Percentiles rank a stretch among this genome's conserved stretches.
Evolutionary conservation across 352 stramenopile genomes (phyloP).

Genomic region (Phytopythium montanum): DNA sequence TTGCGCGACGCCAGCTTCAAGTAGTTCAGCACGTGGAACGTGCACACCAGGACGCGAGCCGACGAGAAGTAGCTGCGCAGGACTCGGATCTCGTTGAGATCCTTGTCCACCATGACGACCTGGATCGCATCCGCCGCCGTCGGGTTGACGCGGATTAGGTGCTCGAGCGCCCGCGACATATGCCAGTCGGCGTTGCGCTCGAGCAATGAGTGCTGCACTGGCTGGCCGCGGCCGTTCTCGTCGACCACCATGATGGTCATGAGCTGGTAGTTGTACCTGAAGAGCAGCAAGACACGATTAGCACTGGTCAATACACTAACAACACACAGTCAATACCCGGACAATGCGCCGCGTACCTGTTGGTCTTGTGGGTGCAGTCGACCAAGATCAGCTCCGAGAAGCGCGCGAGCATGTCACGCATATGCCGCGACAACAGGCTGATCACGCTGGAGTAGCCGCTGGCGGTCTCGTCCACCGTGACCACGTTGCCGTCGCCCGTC

Average conservation of each 20-base stretch:
- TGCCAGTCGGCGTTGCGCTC: neutral
- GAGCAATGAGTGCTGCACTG: neutral
- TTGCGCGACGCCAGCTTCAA: slow-evolving; percentile 9
- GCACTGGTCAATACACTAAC: slow-evolving; percentile 6
- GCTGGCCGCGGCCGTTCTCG: neutral
- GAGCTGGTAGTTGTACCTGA: slow-evolving; percentile 24
- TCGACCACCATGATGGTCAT: slow-evolving; percentile 19
- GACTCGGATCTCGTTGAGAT: slow-evolving; percentile 15
- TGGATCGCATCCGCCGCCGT: neutral
- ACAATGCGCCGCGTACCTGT: no score
- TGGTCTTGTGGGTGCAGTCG: no score
- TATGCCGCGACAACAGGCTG: no score
- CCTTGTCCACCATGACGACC: slow-evolving; percentile 9
- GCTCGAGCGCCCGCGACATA: neutral
- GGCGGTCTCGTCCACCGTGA: no score
- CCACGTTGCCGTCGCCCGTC: no score
- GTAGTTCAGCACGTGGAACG: slow-evolving; percentile 22
- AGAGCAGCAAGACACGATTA: neutral
- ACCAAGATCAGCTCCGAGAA: no score
- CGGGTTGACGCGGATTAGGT: neutral
- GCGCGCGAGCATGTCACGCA: no score
- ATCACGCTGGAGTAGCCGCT: no score
- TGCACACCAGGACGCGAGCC: slow-evolving; percentile 10
- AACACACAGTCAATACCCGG: no score
- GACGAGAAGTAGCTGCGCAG: slow-evolving; percentile 10